Evolutionary conservation across 106 monocot genomes (phyloP).

Genomic region (Acorus calamus): DNA sequence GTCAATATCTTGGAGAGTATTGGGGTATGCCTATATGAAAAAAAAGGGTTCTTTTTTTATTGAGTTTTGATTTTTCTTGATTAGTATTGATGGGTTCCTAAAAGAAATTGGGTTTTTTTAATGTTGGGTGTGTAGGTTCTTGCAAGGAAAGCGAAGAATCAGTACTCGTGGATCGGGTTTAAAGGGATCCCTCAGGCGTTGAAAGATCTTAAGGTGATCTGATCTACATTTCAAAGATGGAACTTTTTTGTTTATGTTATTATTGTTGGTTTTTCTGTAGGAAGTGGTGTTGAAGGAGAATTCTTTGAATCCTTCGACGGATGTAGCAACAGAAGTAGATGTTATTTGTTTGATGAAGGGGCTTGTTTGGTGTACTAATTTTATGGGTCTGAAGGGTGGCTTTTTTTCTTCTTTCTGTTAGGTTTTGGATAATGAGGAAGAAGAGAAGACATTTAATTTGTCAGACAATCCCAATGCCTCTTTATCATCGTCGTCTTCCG

Average conservation of each 20-base stretch:
- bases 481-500: no score
- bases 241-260: neutral
- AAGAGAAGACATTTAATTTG: slow-evolving; percentile 24
- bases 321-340: neutral
- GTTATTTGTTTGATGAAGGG: neutral
- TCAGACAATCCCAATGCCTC: no score
- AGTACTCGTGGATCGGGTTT: slow-evolving; percentile 84
- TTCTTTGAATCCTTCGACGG: neutral
- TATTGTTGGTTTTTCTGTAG: slow-evolving; percentile 9
- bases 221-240: no score
- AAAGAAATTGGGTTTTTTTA: slow-evolving; percentile 1
- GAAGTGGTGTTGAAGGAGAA: slow-evolving; percentile 27
- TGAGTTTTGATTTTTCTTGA: neutral
- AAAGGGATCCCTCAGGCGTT: slow-evolving; percentile 58
- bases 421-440: slow-evolving; percentile 48
- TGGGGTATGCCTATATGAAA: no score
- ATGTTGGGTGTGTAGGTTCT: slow-evolving; percentile 32
- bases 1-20: slow-evolving; percentile 92
- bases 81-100: neutral
- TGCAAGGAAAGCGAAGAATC: slow-evolving; percentile 71
- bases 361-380: neutral
- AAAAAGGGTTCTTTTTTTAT: neutral
- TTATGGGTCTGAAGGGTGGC: neutral
- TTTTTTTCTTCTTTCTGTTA: slow-evolving; percentile 6
- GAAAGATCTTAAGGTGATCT: slow-evolving; percentile 48